Percentiles rank a stretch among this genome's conserved stretches.
These are phyloP conservation scores for Neoascochyta sp. DNA, from an alignment of 2,329 filamentous ascomycete genomes.

Conservation along the genomic window DNA sequence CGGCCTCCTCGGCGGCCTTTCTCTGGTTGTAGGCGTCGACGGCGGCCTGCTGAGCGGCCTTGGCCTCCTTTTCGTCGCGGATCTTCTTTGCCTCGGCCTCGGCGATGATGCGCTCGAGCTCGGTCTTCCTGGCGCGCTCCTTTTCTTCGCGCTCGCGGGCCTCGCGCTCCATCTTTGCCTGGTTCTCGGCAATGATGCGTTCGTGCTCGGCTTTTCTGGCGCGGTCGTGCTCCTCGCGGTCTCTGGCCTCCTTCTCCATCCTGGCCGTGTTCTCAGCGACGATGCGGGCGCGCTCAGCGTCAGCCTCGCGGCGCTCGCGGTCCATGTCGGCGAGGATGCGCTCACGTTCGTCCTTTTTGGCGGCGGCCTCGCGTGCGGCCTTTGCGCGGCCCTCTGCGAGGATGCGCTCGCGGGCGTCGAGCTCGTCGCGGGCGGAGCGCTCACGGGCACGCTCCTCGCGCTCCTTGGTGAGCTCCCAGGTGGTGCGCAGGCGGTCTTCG, in stretches of 20 bases:
- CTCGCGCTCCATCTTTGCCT: slow-evolving; percentile 16
- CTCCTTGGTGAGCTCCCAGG: slow-evolving; percentile 23
- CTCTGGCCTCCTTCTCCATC: slow-evolving; percentile 26
- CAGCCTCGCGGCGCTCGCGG: slow-evolving; percentile 14
- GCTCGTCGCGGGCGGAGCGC: slow-evolving; percentile 38
- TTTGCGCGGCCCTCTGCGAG: slow-evolving; percentile 38
- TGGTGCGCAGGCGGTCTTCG: slow-evolving; percentile 5
- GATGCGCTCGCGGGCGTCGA: slow-evolving; percentile 39
- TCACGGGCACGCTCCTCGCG: slow-evolving; percentile 33
- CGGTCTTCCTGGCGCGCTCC: slow-evolving; percentile 8
- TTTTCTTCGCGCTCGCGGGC: slow-evolving; percentile 4
- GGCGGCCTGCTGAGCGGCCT: slow-evolving; percentile 30
- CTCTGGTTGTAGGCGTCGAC: slow-evolving; percentile 35
- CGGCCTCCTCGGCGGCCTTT: slow-evolving; percentile 30
- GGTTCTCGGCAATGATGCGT: slow-evolving; percentile 28
- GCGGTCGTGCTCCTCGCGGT: slow-evolving; percentile 23
- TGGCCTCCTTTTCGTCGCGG: slow-evolving; percentile 22
- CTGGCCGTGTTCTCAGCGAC: slow-evolving; percentile 32
- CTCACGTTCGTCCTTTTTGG: slow-evolving; percentile 26
- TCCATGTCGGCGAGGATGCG: slow-evolving; percentile 9
- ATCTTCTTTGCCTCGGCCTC: slow-evolving; percentile 27
- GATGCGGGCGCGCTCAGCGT: slow-evolving; percentile 26
- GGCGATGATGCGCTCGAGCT: slow-evolving; percentile 18
- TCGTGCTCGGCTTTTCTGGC: slow-evolving; percentile 26
- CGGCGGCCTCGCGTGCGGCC: slow-evolving; percentile 38